A percentile compares a stretch with the other conserved stretches of the same genome.
These are phyloP conservation scores for Dryas octopetala DNA, from an alignment of 306 rosid genomes.

Conservation along the genomic window DNA sequence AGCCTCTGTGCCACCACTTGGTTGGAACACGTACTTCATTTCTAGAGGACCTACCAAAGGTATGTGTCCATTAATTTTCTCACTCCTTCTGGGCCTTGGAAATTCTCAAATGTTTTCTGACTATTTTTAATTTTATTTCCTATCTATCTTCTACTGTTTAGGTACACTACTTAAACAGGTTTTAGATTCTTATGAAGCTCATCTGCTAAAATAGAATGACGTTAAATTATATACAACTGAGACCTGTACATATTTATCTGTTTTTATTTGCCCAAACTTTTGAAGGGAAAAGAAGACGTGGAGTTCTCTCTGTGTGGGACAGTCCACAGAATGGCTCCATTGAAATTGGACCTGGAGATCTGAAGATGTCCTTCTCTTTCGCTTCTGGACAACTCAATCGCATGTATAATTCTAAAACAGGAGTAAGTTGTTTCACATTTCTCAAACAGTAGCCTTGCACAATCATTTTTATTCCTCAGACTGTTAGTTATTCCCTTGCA, in stretches of 20 bases:
- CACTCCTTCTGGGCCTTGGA: neutral
- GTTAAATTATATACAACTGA: neutral
- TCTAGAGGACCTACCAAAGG: constrained; percentile 51
- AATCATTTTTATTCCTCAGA: neutral
- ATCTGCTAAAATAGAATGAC: neutral
- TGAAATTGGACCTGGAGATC: constrained; percentile 72
- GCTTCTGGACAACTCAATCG: constrained; percentile 76
- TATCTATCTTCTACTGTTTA: neutral
- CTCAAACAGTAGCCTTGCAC: neutral
- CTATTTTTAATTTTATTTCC: neutral
- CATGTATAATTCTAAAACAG: constrained; percentile 62
- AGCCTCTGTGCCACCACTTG: constrained; percentile 76
- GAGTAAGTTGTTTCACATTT: constrained; percentile 55
- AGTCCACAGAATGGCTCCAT: constrained; percentile 36
- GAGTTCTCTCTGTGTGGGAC: constrained; percentile 18
- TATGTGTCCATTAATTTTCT: constrained; percentile 13
- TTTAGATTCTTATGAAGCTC: neutral
- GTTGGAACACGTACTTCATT: constrained; percentile 87
- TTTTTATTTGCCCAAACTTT: constrained; percentile 26
- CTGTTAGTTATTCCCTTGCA: neutral
- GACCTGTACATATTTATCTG: neutral
- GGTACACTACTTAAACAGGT: neutral
- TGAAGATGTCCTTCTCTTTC: constrained; percentile 74
- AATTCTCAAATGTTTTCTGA: neutral
- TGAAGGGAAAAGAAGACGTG: constrained; percentile 41